Base-by-base conservation (phyloP, 805 yeast species). In the Yamadazyma takamatsuzukensis region DNA sequence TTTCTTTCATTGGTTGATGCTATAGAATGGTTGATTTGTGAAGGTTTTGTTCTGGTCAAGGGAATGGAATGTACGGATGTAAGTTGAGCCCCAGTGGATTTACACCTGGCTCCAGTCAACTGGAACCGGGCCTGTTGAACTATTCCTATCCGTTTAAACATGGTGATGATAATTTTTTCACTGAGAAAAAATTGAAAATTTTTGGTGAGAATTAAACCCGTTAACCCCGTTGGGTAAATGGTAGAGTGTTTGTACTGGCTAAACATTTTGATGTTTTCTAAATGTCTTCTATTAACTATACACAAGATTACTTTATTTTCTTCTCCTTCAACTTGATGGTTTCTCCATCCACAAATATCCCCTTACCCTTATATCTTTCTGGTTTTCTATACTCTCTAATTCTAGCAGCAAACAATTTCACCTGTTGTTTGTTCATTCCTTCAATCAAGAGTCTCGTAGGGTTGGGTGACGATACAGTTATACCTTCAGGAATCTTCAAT, bases 301-400 rank as follows among this genome's bases (percentile, higher is more conserved):
- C 30, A 34, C 38, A 34, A 33, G 36, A 26, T 18, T 73, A 90
- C 79, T 93, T 90, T 59, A 90, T 85, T 74, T 88, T 90, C 74
- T 86, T 86, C 48, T 82, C 86, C 74, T 93, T 93, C 54, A 90
- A 70, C 56, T 78, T 80, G 59, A 93, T 83, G 30, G 94, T 87
- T 68, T 93, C 97, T 52, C 79, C 83, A 59, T 89, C 84, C 31
- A 93, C 82, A 56, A 83, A 93, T 30, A 93, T 83, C 54, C 99
- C 99, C 49, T 94, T 94, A 56, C 98, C 98, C 67, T 93, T 93
- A 61, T 93, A 93, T 24, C 97, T 97, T 66, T 93, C 99, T 28
- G 99, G 99, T 40, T 95, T 95, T 56, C 85, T 86, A 70, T 78
- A 78, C 48, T 76, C 76, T 59, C 97, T 80, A 44, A 93, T 70